phyloP scores from a whole-genome alignment of 257 asterid species.

The Solanum clarkiae region DNA sequence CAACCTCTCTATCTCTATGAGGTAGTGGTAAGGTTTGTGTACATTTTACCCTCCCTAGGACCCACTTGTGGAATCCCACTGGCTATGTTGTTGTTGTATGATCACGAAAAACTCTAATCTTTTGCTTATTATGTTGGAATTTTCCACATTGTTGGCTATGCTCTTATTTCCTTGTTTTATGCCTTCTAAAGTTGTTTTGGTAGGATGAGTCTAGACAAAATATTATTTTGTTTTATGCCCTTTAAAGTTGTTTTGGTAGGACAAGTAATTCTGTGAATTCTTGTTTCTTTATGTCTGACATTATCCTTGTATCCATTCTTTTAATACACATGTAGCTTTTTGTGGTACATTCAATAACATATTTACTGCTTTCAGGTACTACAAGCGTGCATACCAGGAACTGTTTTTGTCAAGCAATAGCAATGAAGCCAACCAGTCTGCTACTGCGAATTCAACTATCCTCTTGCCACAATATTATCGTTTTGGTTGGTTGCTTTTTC shows the following conservation, averaged over 20 bases:
- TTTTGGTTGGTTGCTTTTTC: slow-evolving; percentile 90
- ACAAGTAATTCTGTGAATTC: background rate
- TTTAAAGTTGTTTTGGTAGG: background rate
- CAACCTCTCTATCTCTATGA: too few relatives aligned
- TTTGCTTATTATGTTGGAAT: background rate
- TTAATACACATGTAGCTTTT: background rate
- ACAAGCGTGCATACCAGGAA: slow-evolving; percentile 64
- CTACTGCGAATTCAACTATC: slow-evolving; percentile 13
- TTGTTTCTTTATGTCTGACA: background rate
- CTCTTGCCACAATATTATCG: slow-evolving; percentile 52
- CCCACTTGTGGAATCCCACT: too few relatives aligned
- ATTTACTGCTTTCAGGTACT: slow-evolving; percentile 38
- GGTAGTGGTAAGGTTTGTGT: too few relatives aligned
- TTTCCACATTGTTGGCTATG: background rate
- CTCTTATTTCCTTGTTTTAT: background rate
- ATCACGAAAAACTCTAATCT: background rate
- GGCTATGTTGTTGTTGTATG: background rate
- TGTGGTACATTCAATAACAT: background rate
- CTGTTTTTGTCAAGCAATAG: slow-evolving; percentile 42
- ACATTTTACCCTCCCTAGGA: too few relatives aligned
- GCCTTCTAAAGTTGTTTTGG: background rate
- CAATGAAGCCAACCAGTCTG: slow-evolving; percentile 30
- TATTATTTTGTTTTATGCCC: background rate
- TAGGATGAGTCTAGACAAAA: background rate
- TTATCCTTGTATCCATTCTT: background rate